Evolutionary conservation across 805 yeast genomes (phyloP).

Genomic region (Yamadazyma akitaensis): DNA sequence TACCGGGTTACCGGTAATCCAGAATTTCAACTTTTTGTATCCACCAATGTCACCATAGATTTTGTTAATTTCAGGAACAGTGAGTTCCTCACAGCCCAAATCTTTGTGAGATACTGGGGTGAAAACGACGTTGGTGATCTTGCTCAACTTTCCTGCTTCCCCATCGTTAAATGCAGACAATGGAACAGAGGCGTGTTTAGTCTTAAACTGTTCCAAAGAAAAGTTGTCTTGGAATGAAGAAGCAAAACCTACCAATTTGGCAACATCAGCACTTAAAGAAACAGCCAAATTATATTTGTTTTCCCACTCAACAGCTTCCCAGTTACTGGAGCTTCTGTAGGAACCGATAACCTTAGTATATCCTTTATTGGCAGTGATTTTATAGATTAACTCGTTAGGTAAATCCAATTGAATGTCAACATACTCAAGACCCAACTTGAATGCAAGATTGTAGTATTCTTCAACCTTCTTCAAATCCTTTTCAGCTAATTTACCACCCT

Average conservation of each 20-base stretch:
- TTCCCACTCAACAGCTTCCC: conserved; percentile 75
- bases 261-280: conserved; percentile 62
- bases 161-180: conserved; percentile 85
- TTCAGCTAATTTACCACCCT: conserved; percentile 82
- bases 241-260: conserved; percentile 85
- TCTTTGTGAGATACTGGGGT: conserved; percentile 80
- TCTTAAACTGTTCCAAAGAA: conserved; percentile 65
- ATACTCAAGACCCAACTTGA: conserved; percentile 75
- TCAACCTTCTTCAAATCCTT: conserved; percentile 45
- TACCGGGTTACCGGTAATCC: conserved; percentile 78
- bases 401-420: conserved; percentile 76
- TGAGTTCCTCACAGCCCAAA: conserved; percentile 60
- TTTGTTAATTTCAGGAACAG: conserved; percentile 61
- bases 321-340: conserved; percentile 54
- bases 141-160: conserved; percentile 67
- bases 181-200: conserved; percentile 52
- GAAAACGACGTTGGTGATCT: conserved; percentile 68
- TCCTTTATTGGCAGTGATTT: conserved; percentile 50
- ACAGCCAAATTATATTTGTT: conserved; percentile 65
- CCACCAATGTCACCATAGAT: conserved; percentile 60
- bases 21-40: conserved; percentile 54
- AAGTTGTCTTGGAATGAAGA: conserved; percentile 62
- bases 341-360: conserved; percentile 77
- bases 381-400: conserved; percentile 53
- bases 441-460: conserved; percentile 55